phyloP scores from a whole-genome alignment of 441 rosid species.

The Eruca vesicaria region DNA sequence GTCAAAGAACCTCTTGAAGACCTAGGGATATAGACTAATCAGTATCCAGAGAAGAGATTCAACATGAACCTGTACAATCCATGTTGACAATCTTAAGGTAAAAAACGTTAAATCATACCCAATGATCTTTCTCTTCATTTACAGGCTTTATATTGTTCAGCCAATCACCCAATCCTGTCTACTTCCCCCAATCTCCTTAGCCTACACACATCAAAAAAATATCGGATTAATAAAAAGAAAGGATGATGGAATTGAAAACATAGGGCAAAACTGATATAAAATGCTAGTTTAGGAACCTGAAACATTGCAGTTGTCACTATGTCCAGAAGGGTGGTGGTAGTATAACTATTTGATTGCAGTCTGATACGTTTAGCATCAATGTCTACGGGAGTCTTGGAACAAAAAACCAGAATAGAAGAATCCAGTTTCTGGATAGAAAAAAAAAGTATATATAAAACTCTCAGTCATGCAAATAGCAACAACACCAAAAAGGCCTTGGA shows the following conservation, averaged over 20 bases:
- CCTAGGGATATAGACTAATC: not conserved
- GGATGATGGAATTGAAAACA: not conserved
- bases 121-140: constrained; percentile 96
- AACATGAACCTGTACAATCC: not conserved
- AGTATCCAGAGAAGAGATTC: not conserved
- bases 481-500: not conserved
- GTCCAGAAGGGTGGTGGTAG: constrained; percentile 82
- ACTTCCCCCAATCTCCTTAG: constrained; percentile 90
- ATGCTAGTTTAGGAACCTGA: constrained; percentile 51
- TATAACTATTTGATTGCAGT: constrained; percentile 90
- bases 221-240: not conserved
- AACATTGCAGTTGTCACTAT: constrained; percentile 93
- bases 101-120: constrained; percentile 65
- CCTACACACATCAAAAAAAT: constrained; percentile 35
- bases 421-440: constrained; percentile 49
- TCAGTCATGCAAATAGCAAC: not conserved
- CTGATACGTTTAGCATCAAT: constrained; percentile 87
- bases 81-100: not conserved
- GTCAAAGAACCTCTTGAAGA: not conserved
- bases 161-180: constrained; percentile 81
- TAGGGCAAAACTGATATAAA: not conserved
- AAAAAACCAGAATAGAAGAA: constrained; percentile 83
- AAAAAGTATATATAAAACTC: constrained; percentile 11
- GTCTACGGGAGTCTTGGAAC: constrained; percentile 94
- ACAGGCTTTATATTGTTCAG: constrained; percentile 82